These are phyloP conservation scores for Penicillium subrubescens DNA, from an alignment of 495 filamentous ascomycete genomes.

Conservation along the genomic window DNA sequence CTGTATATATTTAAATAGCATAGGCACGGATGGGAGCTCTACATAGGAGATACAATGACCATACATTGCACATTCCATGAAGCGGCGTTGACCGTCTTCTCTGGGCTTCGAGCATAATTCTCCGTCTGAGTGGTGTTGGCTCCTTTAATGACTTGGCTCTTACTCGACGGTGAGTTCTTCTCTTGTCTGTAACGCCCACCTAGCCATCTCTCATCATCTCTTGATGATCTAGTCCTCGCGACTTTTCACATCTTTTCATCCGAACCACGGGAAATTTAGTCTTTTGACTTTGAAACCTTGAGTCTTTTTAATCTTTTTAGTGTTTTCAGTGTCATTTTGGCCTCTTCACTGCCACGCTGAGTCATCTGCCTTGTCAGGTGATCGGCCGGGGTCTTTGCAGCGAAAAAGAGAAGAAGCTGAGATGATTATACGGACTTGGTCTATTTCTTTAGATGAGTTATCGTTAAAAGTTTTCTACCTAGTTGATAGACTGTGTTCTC, in stretches of 20 bases:
- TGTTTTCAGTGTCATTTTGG: neutral
- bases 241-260: neutral
- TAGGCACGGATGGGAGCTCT: neutral
- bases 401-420: no score
- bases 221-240: neutral
- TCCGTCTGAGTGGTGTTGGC: neutral
- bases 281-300: neutral
- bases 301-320: neutral
- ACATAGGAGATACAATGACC: neutral
- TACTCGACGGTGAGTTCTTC: neutral
- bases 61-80: neutral
- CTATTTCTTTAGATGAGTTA: no score
- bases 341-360: neutral
- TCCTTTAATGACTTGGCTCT: neutral
- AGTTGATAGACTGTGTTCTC: neutral
- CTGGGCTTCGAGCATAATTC: neutral
- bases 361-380: constrained; percentile 1
- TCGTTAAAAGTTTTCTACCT: neutral
- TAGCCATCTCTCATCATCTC: neutral
- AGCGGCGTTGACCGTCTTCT: neutral
- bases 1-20: neutral
- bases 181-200: neutral
- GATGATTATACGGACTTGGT: no score
- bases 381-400: neutral
- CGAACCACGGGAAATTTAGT: no score